Conservation (phyloP, 192 early-diverging fungal species). For the Allomyces macrogynus region DNA sequence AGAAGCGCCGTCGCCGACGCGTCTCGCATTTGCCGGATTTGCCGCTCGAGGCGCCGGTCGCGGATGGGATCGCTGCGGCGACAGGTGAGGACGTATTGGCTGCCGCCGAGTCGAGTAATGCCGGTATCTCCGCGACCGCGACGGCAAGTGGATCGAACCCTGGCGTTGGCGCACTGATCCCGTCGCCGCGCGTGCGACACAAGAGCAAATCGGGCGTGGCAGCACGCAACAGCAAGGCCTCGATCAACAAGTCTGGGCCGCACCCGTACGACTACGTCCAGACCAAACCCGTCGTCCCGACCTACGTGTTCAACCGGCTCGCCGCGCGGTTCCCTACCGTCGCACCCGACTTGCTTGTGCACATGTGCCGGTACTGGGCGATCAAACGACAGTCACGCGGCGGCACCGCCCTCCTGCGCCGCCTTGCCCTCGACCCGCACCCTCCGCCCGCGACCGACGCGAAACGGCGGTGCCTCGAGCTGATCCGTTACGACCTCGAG, state of each 20-base stretch:
- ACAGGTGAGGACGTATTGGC: not conserved
- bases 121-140: conserved; percentile 2
- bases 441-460: conserved; percentile 80
- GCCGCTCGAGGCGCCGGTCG: conserved; percentile 2
- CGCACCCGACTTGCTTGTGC: conserved; percentile 19
- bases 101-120: not conserved
- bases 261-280: conserved; percentile 23
- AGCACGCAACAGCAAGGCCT: not conserved
- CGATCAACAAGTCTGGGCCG: no score
- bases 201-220: not conserved
- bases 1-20: conserved; percentile 10
- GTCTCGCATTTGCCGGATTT: conserved; percentile 7
- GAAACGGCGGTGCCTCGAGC: conserved; percentile 21
- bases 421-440: conserved; percentile 77
- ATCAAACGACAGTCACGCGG: conserved; percentile 74
- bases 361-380: conserved; percentile 81
- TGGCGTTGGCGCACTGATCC: no score
- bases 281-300: conserved; percentile 39
- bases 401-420: conserved; percentile 83
- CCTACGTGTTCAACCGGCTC: conserved; percentile 32
- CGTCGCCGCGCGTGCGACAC: not conserved
- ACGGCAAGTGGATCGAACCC: not conserved
- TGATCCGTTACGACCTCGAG: conserved; percentile 67
- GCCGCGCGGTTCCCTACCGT: conserved; percentile 8
- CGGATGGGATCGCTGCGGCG: not conserved